Percentiles rank a stretch among this genome's conserved stretches.
Evolutionary conservation across 306 rosid genomes (phyloP).

Genomic region (Cicer chorassanicum): DNA sequence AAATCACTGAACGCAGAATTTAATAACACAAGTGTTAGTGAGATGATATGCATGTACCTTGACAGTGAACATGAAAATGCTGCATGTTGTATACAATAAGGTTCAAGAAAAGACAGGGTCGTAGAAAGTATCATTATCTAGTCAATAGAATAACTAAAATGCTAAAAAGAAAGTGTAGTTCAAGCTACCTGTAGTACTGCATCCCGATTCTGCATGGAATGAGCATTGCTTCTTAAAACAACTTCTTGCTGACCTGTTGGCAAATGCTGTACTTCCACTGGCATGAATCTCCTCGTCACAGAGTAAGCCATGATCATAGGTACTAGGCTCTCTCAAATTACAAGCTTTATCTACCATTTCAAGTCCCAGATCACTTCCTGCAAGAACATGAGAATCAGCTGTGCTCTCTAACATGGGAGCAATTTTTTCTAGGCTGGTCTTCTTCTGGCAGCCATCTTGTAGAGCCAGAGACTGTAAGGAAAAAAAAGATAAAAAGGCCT

Average conservation of each 20-base stretch:
- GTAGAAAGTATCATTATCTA: conserved; percentile 24
- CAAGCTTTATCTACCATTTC: conserved; percentile 47
- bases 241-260: conserved; percentile 48
- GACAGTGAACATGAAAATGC: background rate
- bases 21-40: background rate
- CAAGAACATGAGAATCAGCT: conserved; percentile 72
- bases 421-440: conserved; percentile 59
- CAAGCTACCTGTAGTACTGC: conserved; percentile 64
- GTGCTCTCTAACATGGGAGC: conserved; percentile 62
- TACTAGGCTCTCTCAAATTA: conserved; percentile 42
- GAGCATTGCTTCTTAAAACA: conserved; percentile 50
- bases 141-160: conserved; percentile 31
- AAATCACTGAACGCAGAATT: conserved; percentile 26
- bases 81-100: conserved; percentile 3
- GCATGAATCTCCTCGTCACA: conserved; percentile 45
- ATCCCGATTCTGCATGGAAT: conserved; percentile 47
- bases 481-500: conserved; percentile 39
- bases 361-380: conserved; percentile 53
- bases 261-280: conserved; percentile 44
- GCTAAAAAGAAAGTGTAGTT: conserved; percentile 33
- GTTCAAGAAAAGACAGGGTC: conserved; percentile 26
- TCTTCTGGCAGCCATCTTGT: conserved; percentile 63
- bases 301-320: conserved; percentile 43
- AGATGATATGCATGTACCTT: conserved; percentile 20
- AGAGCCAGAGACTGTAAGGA: conserved; percentile 58